phyloP scores from a whole-genome alignment of 2,329 filamentous ascomycete genomes.

The Microascus cirrosus region DNA sequence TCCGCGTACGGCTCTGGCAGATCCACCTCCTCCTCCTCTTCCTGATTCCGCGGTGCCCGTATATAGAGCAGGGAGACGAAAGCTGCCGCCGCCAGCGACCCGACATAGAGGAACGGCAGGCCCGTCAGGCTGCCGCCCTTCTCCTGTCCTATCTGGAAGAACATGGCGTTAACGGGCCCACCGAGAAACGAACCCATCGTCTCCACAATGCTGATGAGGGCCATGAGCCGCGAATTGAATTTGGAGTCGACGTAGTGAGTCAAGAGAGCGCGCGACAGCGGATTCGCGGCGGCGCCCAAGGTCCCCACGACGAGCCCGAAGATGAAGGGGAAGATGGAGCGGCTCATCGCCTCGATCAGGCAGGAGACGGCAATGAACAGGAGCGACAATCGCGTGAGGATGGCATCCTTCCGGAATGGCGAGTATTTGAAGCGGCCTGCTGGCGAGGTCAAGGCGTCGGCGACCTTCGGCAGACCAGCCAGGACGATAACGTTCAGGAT shows the following conservation, averaged over 20 bases:
- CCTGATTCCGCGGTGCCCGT: conserved; percentile 14
- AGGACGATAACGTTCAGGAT: conserved; percentile 25
- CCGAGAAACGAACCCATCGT: conserved; percentile 25
- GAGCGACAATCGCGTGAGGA: conserved; percentile 21
- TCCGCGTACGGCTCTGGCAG: neutral
- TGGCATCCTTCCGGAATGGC: conserved; percentile 23
- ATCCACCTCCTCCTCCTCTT: conserved; percentile 9
- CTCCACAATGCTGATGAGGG: conserved; percentile 26
- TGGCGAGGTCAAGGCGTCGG: conserved; percentile 16
- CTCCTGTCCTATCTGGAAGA: conserved; percentile 23
- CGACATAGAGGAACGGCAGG: conserved; percentile 27
- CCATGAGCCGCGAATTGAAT: conserved; percentile 27
- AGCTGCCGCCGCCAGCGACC: conserved; percentile 15
- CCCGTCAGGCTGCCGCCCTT: conserved; percentile 23
- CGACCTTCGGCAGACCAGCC: conserved; percentile 21
- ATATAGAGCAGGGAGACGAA: conserved; percentile 19
- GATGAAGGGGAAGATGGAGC: conserved; percentile 20
- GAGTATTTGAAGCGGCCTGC: conserved; percentile 18
- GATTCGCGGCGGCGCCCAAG: conserved; percentile 24
- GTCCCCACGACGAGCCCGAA: conserved; percentile 23
- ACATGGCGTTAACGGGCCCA: conserved; percentile 26
- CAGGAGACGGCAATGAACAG: conserved; percentile 18
- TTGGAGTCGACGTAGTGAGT: conserved; percentile 24
- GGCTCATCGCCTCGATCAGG: conserved; percentile 21
- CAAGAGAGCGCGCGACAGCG: conserved; percentile 26